Evolutionary conservation across 768 basidiomycete species (phyloP).

Genomic region (Crucibulum laeve): DNA sequence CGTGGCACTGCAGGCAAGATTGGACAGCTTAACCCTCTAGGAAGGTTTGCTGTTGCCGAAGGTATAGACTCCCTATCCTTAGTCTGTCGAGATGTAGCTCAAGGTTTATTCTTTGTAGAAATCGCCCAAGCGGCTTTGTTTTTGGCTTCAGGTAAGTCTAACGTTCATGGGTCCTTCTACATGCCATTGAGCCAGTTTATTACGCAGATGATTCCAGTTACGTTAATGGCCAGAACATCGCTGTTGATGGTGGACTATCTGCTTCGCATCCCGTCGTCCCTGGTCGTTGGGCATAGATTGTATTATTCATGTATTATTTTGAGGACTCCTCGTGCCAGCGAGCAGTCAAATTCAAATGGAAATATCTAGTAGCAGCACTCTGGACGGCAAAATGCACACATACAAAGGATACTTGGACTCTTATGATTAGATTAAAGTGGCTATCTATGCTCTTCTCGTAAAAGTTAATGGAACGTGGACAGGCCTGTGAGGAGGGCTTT

Average conservation of each 20-base stretch:
- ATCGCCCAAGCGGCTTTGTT: conserved; percentile 84
- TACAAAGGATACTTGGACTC: too few species aligned
- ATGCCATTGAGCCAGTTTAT: conserved; percentile 1
- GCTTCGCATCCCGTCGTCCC: conserved; percentile 76
- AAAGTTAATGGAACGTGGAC: too few species aligned
- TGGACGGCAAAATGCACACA: too few species aligned
- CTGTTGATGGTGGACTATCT: conserved; percentile 84
- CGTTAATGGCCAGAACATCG: conserved; percentile 85
- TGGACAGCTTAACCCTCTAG: conserved; percentile 80
- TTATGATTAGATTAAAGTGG: too few species aligned
- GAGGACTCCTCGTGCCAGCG: too few species aligned
- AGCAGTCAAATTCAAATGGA: too few species aligned
- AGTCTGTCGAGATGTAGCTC: neutral
- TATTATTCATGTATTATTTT: neutral
- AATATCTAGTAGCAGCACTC: too few species aligned
- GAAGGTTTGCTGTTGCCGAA: conserved; percentile 77
- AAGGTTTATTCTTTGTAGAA: conserved; percentile 41
- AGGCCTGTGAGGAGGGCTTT: too few species aligned
- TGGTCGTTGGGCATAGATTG: conserved; percentile 57
- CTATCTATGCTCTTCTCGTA: too few species aligned
- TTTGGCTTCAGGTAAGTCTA: conserved; percentile 72
- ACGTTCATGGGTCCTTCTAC: conserved; percentile 3
- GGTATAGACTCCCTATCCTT: conserved; percentile 37
- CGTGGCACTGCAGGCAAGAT: conserved; percentile 74
- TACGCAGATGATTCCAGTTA: conserved; percentile 81